Conservation (phyloP, 169 alveolate species). For the Plasmodium knowlesi region DNA sequence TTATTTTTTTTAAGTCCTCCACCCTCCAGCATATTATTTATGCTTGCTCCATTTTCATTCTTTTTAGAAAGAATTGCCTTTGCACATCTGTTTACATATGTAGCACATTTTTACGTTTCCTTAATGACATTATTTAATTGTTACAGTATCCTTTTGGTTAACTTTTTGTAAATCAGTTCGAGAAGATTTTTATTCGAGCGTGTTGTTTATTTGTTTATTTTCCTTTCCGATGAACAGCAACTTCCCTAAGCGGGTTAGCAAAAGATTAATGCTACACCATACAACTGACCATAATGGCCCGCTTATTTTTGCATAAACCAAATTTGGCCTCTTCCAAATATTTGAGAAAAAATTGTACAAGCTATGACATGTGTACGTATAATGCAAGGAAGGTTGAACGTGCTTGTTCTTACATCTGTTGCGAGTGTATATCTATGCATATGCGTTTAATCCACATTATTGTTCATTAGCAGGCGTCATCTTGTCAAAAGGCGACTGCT, state of each 20-base stretch:
- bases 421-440: background rate
- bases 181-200: background rate
- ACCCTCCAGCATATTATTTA: background rate
- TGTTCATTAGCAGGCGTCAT: background rate
- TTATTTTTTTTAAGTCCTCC: conserved; percentile 32
- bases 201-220: background rate
- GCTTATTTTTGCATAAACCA: background rate
- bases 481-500: background rate
- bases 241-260: background rate
- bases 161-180: background rate
- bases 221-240: background rate
- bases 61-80: background rate
- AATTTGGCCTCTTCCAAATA: background rate
- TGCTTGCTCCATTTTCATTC: background rate
- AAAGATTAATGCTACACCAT: background rate
- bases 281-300: background rate
- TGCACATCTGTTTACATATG: background rate
- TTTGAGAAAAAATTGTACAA: background rate
- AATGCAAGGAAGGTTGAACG: background rate
- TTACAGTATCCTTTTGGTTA: background rate
- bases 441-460: background rate
- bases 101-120: conserved; percentile 9
- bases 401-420: background rate
- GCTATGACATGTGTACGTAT: background rate
- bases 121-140: background rate